A percentile compares a stretch with the other conserved stretches of the same genome.
These are phyloP conservation scores for Cystofilobasidium bisporidii DNA, from an alignment of 768 basidiomycete genomes.

Conservation along the genomic window DNA sequence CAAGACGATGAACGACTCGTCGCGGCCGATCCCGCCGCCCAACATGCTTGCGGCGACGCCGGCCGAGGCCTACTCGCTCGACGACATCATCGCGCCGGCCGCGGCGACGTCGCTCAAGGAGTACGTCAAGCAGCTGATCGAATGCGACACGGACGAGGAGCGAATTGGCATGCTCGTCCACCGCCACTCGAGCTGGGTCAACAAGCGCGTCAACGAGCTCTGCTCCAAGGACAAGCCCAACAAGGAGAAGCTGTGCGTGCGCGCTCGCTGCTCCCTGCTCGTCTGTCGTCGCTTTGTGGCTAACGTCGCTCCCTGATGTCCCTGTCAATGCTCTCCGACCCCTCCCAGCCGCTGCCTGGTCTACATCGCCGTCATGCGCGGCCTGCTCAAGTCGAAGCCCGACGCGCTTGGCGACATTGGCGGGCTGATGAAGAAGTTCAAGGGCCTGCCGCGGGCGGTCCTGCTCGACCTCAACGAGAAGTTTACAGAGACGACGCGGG, in stretches of 20 bases:
- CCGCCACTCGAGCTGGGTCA: constrained; percentile 29
- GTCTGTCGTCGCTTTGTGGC: constrained; percentile 6
- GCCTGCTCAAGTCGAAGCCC: constrained; percentile 50
- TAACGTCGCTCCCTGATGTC: constrained; percentile 45
- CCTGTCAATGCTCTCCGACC: too few species aligned
- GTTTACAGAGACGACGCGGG: constrained; percentile 68
- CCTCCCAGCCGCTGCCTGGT: constrained; percentile 50
- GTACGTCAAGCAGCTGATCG: constrained; percentile 43
- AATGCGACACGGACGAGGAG: constrained; percentile 49
- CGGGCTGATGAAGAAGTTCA: constrained; percentile 47
- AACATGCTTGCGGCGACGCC: constrained; percentile 58
- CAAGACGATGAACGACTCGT: constrained; percentile 36
- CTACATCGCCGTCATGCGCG: constrained; percentile 74
- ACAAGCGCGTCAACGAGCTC: constrained; percentile 31
- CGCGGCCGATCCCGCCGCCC: constrained; percentile 65
- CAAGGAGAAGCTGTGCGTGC: constrained; percentile 51
- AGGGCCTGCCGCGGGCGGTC: constrained; percentile 6
- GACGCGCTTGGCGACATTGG: constrained; percentile 44
- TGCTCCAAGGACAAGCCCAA: constrained; percentile 29
- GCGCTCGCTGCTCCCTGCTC: not conserved
- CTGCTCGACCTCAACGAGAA: constrained; percentile 49
- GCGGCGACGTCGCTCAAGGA: constrained; percentile 42
- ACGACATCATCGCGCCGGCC: constrained; percentile 64
- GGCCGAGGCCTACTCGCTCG: constrained; percentile 48
- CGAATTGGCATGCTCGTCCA: constrained; percentile 23